Percentiles rank a stretch among this genome's conserved stretches.
Evolutionary conservation across 306 rosid genomes (phyloP).

Genomic region (Citrullus mucosospermus): DNA sequence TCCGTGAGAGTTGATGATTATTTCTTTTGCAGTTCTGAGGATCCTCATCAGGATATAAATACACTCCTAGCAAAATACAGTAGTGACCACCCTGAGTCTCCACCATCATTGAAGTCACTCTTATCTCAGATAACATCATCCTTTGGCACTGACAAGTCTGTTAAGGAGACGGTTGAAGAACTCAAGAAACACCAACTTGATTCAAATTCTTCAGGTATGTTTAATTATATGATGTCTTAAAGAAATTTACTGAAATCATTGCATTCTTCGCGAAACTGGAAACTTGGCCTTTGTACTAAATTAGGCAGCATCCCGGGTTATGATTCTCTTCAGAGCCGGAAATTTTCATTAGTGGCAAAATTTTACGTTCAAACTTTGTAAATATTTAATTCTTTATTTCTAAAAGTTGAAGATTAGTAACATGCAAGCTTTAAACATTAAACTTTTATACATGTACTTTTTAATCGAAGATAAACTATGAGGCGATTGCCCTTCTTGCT

Average conservation of each 20-base stretch:
- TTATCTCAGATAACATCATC: constrained; percentile 63
- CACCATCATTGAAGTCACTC: constrained; percentile 48
- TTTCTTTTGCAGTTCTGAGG: constrained; percentile 50
- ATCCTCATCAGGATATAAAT: constrained; percentile 70
- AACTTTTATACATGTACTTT: background rate
- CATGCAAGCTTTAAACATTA: background rate
- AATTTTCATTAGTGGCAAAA: background rate
- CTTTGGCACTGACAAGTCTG: constrained; percentile 56
- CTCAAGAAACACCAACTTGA: constrained; percentile 52
- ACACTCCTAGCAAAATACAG: constrained; percentile 52
- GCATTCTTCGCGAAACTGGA: background rate
- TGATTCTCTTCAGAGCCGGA: background rate
- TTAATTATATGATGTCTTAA: background rate
- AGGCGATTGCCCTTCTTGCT: background rate
- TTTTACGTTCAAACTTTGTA: background rate
- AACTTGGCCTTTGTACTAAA: background rate
- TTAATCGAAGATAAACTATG: background rate
- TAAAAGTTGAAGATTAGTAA: background rate
- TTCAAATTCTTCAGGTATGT: constrained; percentile 54
- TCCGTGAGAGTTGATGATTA: background rate
- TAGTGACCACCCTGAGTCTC: constrained; percentile 65
- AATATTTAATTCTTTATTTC: background rate
- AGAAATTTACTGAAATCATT: background rate
- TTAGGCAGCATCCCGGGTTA: background rate
- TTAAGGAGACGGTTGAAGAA: constrained; percentile 55